Conservation (phyloP, 2,329 filamentous ascomycete genomes). For the Zymoseptoria passerinii region DNA sequence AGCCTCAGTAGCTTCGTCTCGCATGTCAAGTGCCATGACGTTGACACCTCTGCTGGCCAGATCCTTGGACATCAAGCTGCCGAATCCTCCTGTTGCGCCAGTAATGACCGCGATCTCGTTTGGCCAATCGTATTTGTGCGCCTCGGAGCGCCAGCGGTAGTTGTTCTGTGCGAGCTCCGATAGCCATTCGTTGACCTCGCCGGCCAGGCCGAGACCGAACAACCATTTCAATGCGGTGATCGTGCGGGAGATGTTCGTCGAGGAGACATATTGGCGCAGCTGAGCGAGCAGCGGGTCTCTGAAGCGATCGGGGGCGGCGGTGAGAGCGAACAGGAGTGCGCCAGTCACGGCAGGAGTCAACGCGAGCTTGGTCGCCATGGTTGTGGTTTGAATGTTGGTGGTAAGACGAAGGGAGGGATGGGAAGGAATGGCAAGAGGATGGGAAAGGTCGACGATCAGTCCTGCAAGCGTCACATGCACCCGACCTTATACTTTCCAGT, state of each 20-base stretch:
- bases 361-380: constrained; percentile 8
- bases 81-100: constrained; percentile 32
- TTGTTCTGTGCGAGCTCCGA: constrained; percentile 28
- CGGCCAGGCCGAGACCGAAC: constrained; percentile 26
- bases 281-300: constrained; percentile 23
- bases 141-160: constrained; percentile 31
- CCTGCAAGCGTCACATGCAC: not conserved
- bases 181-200: constrained; percentile 21
- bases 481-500: not conserved
- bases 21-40: constrained; percentile 33
- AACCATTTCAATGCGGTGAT: constrained; percentile 26
- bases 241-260: constrained; percentile 19
- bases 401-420: not conserved
- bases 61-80: constrained; percentile 29
- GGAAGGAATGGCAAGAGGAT: not conserved
- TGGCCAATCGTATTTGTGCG: constrained; percentile 29
- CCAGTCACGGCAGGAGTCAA: constrained; percentile 25
- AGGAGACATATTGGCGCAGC: constrained; percentile 23
- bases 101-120: constrained; percentile 32
- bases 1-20: constrained; percentile 28
- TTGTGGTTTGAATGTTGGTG: not conserved
- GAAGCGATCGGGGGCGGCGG: constrained; percentile 22
- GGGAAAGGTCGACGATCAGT: not conserved
- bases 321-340: constrained; percentile 24
- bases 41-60: constrained; percentile 31